Conservation (phyloP, 2,329 filamentous ascomycete genomes). For the Pestalotiopsis sp. region DNA sequence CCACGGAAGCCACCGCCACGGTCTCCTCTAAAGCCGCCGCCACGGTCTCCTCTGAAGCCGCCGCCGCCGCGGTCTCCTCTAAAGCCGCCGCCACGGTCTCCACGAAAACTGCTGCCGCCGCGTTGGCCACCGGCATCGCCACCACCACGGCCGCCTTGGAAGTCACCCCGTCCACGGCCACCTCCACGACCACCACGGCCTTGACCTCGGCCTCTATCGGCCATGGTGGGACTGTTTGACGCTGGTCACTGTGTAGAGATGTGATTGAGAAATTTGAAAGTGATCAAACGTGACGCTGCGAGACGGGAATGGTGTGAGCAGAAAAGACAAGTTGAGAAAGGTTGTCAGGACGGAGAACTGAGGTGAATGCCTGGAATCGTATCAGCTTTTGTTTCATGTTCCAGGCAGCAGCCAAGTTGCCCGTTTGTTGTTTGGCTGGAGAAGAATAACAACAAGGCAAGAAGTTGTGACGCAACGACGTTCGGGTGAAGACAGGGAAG, state of each 20-base stretch:
- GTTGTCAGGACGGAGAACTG: background rate
- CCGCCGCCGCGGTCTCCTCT: constrained; percentile 1
- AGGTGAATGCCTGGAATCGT: background rate
- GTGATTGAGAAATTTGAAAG: no score
- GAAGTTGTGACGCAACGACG: no score
- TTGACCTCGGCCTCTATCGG: constrained; percentile 10
- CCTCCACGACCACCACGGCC: constrained; percentile 5
- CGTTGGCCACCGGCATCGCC: background rate
- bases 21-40: constrained; percentile 12
- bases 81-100: background rate
- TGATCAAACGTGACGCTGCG: background rate
- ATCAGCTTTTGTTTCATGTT: no score
- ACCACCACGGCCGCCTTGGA: constrained; percentile 3
- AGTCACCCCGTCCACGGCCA: constrained; percentile 8
- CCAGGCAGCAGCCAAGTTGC: no score
- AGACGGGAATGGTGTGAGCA: background rate
- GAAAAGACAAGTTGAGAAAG: background rate
- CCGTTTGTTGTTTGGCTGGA: no score
- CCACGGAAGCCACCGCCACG: constrained; percentile 16
- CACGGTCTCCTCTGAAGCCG: constrained; percentile 11
- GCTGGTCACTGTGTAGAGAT: background rate
- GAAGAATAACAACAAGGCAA: no score
- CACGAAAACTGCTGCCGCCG: constrained; percentile 4
- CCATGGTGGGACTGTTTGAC: background rate
- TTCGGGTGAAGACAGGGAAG: background rate